These are phyloP conservation scores for Butyriboletus appendiculatus DNA, from an alignment of 1,284 basidiomycete species.

Conservation along the genomic window DNA sequence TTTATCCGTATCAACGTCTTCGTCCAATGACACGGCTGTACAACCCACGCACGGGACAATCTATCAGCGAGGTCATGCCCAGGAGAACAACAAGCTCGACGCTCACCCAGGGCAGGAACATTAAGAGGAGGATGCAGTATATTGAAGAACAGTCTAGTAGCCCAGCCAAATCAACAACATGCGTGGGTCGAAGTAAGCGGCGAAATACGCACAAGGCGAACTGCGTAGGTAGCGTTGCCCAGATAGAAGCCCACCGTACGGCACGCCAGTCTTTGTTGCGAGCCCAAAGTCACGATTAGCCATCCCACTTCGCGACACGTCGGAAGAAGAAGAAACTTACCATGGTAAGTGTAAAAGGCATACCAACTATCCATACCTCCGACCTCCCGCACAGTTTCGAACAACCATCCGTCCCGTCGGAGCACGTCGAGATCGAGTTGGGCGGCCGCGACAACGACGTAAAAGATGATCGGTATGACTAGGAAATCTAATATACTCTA, in stretches of 20 bases:
- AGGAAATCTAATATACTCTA: conserved; percentile 70
- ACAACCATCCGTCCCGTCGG: conserved; percentile 82
- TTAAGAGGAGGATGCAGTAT: conserved; percentile 94
- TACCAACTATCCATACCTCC: conserved; percentile 74
- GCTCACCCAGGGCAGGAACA: conserved; percentile 84
- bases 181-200: background rate
- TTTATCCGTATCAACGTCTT: conserved; percentile 91
- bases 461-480: conserved; percentile 83
- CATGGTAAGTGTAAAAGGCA: conserved; percentile 76
- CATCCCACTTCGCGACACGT: background rate
- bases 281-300: background rate
- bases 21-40: conserved; percentile 86
- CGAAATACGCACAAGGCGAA: conserved; percentile 60
- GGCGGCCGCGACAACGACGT: conserved; percentile 70
- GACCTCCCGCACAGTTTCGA: conserved; percentile 57
- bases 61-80: background rate
- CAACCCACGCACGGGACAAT: background rate
- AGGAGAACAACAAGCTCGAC: background rate
- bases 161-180: conserved; percentile 6
- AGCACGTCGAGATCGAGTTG: conserved; percentile 64
- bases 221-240: conserved; percentile 80
- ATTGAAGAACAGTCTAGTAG: conserved; percentile 79
- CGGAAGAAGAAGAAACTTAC: conserved; percentile 43
- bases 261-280: conserved; percentile 18
- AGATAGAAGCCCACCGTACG: conserved; percentile 65